Evolutionary conservation across 2,329 filamentous ascomycete species (phyloP), one percentile per base, ranked within the genome.

Genomic region (Penicillium sp.): DNA sequence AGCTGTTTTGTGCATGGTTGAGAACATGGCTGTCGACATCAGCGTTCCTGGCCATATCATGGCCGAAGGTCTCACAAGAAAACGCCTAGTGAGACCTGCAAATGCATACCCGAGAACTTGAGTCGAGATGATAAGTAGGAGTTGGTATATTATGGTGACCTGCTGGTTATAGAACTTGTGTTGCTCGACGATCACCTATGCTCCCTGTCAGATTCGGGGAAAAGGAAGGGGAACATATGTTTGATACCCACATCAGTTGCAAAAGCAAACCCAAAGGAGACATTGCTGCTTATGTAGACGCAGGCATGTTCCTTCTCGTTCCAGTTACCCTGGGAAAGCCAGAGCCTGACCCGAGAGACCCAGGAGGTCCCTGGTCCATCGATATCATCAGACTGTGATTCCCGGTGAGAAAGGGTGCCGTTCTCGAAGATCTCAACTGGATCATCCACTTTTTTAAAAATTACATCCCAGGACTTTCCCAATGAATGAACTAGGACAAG

Each of bases 1-100:
- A 58, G 90, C 83, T 45, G 88, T 82, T 56, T 84, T 89, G 65
- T 94, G 88, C 34, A 94, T 74, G 0, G 87, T 91, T 3, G 82
- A 84, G 56, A 94, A 93, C 86, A 94, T 90, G 55, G 87, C 84
- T 1, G 87, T 87, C 14, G 87, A 91, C 76, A 91, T 89, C 34
- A 94, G 72, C 0, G 88, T 94, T 15, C 85, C 84, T 1, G 88
- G 88, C 88, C 88, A 94, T 33, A 94, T 88, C 85, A 94, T 94
- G 43, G 86, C 86, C 47, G 85, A 86, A 0, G 88, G 88, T 17
- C 87, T 80, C 18, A 94, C 87, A 4, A 94, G 75, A 60, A 89
- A 93, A 34, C 86, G 80, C 41, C 87, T 76, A 2, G 86, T 86
- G 29, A 94, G 73, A 2, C 88, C 88, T 34, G 88, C 88, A 60